These are phyloP conservation scores for Xylaria polymorpha DNA, from an alignment of 2,329 filamentous ascomycete species.

Conservation along the genomic window DNA sequence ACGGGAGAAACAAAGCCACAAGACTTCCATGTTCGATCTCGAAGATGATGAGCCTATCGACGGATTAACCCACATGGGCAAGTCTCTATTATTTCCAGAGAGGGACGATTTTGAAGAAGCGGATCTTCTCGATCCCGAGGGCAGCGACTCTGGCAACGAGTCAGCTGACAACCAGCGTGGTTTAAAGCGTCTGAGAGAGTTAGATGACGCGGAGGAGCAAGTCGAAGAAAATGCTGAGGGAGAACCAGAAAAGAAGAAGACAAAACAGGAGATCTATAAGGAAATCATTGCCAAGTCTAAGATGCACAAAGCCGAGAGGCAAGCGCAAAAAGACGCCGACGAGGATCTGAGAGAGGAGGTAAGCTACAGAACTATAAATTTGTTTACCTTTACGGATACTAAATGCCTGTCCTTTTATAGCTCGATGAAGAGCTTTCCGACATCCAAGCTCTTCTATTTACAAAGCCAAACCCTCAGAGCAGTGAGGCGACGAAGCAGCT, in stretches of 20 bases:
- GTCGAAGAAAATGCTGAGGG: constrained; percentile 73
- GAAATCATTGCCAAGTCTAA: constrained; percentile 99
- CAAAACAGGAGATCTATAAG: constrained; percentile 96
- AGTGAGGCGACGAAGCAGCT: constrained; percentile 41
- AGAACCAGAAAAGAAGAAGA: constrained; percentile 86
- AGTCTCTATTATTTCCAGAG: constrained; percentile 65
- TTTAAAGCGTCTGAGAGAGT: constrained; percentile 66
- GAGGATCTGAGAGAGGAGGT: constrained; percentile 71
- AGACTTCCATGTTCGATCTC: constrained; percentile 88
- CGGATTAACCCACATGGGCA: constrained; percentile 83
- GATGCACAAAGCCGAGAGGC: constrained; percentile 91
- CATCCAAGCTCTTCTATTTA: constrained; percentile 77
- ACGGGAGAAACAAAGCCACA: constrained; percentile 81
- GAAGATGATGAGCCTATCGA: constrained; percentile 80
- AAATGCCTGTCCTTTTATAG: constrained; percentile 55
- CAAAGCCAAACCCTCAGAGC: constrained; percentile 56
- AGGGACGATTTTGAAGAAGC: constrained; percentile 84
- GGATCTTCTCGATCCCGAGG: constrained; percentile 67
- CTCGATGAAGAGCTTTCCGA: constrained; percentile 85
- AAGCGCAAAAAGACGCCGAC: constrained; percentile 92
- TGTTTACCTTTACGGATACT: constrained; percentile 2
- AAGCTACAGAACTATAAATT: constrained; percentile 4
- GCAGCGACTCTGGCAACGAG: constrained; percentile 69
- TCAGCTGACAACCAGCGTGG: constrained; percentile 65
- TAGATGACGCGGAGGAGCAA: constrained; percentile 61